Evolutionary conservation across 2,329 filamentous ascomycete species (phyloP).

Genomic region (Thyridium curvatum): DNA sequence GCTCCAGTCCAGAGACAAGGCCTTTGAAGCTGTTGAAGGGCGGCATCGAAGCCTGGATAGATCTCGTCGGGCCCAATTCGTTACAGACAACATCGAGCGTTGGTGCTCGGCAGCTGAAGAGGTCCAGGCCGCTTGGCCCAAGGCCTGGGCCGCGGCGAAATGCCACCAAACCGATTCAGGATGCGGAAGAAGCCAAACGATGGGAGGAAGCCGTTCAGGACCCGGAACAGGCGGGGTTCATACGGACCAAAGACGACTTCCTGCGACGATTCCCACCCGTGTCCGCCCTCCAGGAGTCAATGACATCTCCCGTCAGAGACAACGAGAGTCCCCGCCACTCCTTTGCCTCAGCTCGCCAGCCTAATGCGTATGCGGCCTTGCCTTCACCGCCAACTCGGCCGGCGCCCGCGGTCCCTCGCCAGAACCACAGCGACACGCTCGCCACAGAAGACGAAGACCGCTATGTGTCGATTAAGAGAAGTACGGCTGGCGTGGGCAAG

Average conservation of each 20-base stretch:
- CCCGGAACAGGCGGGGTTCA: slow-evolving; percentile 44
- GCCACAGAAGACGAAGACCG: slow-evolving; percentile 27
- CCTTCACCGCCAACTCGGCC: slow-evolving; percentile 57
- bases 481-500: slow-evolving; percentile 27
- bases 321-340: slow-evolving; percentile 5
- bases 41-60: slow-evolving; percentile 80
- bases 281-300: slow-evolving; percentile 53
- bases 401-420: slow-evolving; percentile 60
- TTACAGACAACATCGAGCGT: slow-evolving; percentile 34
- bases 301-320: slow-evolving; percentile 35
- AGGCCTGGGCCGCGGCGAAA: slow-evolving; percentile 24
- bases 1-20: slow-evolving; percentile 21
- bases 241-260: slow-evolving; percentile 77
- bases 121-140: slow-evolving; percentile 6
- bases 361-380: slow-evolving; percentile 36
- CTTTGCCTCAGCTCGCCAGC: slow-evolving; percentile 8
- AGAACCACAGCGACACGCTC: slow-evolving; percentile 73
- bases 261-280: slow-evolving; percentile 73
- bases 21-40: slow-evolving; percentile 74
- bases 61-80: slow-evolving; percentile 68
- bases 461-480: slow-evolving; percentile 33
- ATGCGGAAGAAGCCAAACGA: slow-evolving; percentile 66
- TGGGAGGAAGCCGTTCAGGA: slow-evolving; percentile 72
- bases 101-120: slow-evolving; percentile 6
- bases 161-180: slow-evolving; percentile 60